Base-by-base conservation (phyloP, 768 basidiomycete genomes). In the Cystofilobasidium ferigula region DNA sequence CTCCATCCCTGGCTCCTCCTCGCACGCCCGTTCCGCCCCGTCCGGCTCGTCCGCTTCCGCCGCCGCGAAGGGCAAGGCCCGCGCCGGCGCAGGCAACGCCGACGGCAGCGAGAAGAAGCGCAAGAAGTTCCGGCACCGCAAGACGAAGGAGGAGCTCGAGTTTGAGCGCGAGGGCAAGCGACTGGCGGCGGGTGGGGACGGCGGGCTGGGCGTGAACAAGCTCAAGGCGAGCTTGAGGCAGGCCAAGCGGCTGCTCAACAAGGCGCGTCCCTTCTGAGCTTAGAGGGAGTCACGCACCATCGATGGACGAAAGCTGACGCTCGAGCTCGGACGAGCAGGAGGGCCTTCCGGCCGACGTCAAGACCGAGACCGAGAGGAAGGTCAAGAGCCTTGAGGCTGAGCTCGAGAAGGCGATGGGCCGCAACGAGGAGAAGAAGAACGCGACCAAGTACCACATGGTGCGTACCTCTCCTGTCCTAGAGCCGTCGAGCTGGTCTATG, bases 171-270 rank as follows among this genome's bases (percentile, higher is more conserved):
- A 62, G 43, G 61, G 54, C 26, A 58, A 56, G n/a, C 51, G 51
- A 6, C 26, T 54, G 2, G 51, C 51, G 28, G 51, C 51, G 3
- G 51, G 51, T 5, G 30, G 30, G 28, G 51, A 30, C 14, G 51
- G 51, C 12, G 67, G 56, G 36, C 35, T 68, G 3, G 90, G 91
- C 20, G 81, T 91, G 8, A 87, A 87, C 71, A 95, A 90, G 76
- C 78, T 94, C 69, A 97, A 95, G 75, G 82, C 90, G 7, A 79
- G 85, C 32, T 77, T 97, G 61, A 79, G 93, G 62, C 91, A 94
- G 77, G 86, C 90, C 0, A 82, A 83, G 68, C 78, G 93, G 56
- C 77, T 97, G 42, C 80, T 94, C 38, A 86, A 87, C 30, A 92
- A 87, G 81, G 88, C 87, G 20, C 40, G 47, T 66, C 76, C n/a